Base-by-base conservation (phyloP, 768 basidiomycete species). In the Dioszegia crocea region DNA sequence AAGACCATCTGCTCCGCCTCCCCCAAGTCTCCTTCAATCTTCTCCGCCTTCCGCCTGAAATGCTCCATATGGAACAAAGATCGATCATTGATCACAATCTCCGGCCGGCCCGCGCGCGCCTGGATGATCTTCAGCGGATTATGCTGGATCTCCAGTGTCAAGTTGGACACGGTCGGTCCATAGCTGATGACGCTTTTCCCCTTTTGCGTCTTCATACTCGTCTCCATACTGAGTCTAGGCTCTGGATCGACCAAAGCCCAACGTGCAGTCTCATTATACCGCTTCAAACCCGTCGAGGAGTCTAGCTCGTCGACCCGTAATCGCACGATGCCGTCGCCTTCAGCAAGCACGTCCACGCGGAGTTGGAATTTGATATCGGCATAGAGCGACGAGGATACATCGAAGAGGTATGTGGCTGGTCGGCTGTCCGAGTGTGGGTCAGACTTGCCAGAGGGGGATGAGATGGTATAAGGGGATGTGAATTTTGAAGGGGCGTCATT, bases 41-140 rank as follows among this genome's bases (percentile, higher is more conserved):
- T 78, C 9, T 71, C 78, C 48, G 67, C 70, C 67, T 89, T 88
- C 59, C 73, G 63, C 17, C 81, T 62, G 82, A 93, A 97, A 77
- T 98, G 96, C 73, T 99, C 96, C 94, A 99, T 93, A 66, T 98
- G 93, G 63, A 99, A 80, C 29, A 99, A 81, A 1, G 89, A 89
- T 39, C 85, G 82, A 1, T 89, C 91, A 68, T 99, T 99, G 33
- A 99, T 77, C 9, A 91, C 86, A 48, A 99, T 82, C 70, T 96
- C 88, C 58, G 88, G 86, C 71, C 84, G 85, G 2, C 89, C 90
- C 57, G 84, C 81, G 31, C 86, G 83, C 44, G 84, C 80, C 62
- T 96, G 81, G 1, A 83, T 82, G 38, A 98, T 80, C 63, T 83
- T 84, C 67, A 98, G 79, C 1, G 93, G 94, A 26, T 84, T 79